A percentile compares a stretch with the other conserved stretches of the same genome.
Conservation (phyloP, 2,329 filamentous ascomycete species). For the Cladophialophora immunda region DNA sequence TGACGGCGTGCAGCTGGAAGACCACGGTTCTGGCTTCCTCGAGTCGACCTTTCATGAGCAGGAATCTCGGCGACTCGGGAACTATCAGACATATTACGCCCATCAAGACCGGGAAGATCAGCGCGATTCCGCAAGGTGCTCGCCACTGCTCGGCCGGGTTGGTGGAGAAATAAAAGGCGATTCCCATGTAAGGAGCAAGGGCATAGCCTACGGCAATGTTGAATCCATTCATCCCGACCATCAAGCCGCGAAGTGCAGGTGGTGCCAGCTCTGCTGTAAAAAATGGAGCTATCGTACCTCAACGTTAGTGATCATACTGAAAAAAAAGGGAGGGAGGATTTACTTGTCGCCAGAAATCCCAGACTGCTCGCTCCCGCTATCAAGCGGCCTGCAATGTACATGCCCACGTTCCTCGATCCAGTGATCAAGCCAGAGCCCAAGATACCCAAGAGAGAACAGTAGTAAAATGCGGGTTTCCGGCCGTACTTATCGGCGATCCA, state of each 20-base stretch:
- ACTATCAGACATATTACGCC: slow-evolving; percentile 39
- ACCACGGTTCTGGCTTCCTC: slow-evolving; percentile 40
- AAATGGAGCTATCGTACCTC: too few relatives aligned
- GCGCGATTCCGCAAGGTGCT: slow-evolving; percentile 23
- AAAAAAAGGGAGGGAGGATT: too few relatives aligned
- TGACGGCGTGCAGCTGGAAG: slow-evolving; percentile 30
- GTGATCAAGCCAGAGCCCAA: slow-evolving; percentile 16
- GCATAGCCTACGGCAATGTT: slow-evolving; percentile 29
- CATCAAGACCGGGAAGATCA: slow-evolving; percentile 33
- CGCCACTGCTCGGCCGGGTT: slow-evolving; percentile 28
- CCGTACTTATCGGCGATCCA: slow-evolving; percentile 57
- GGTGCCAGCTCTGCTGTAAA: slow-evolving; percentile 30
- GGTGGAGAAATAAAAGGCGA: slow-evolving; percentile 24
- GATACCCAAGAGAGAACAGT: slow-evolving; percentile 14
- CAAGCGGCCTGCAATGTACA: slow-evolving; percentile 29
- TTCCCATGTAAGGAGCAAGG: slow-evolving; percentile 29
- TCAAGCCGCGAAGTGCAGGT: slow-evolving; percentile 28
- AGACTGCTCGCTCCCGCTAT: slow-evolving; percentile 22
- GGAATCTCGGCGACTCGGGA: slow-evolving; percentile 42
- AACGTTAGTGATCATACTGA: too few relatives aligned
- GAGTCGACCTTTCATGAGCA: slow-evolving; percentile 41
- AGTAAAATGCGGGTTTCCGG: slow-evolving; percentile 60
- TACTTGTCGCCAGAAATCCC: slow-evolving; percentile 26
- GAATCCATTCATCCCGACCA: slow-evolving; percentile 30
- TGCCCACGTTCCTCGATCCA: slow-evolving; percentile 13